Percentiles rank a stretch among this genome's conserved stretches.
Evolutionary conservation across 352 stramenopile species (phyloP).

Genomic region (Thalassiosira livingstoniorum): DNA sequence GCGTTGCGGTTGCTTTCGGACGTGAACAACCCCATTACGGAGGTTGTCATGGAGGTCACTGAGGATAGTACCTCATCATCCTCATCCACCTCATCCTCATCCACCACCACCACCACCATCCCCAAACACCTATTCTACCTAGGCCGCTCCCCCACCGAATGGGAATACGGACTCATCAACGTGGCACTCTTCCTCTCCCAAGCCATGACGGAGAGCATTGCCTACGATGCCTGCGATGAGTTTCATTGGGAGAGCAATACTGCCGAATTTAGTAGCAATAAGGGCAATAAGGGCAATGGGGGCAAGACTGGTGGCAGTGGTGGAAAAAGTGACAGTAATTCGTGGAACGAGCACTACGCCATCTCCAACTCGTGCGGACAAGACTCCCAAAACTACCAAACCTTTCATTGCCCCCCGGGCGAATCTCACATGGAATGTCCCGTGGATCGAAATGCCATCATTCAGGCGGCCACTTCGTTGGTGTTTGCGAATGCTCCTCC

Average conservation of each 20-base stretch:
- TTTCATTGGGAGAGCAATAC: constrained; percentile 55
- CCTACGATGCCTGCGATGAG: constrained; percentile 64
- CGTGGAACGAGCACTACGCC: constrained; percentile 31
- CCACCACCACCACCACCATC: no score
- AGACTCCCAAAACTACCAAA: constrained; percentile 37
- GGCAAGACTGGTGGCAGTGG: background rate
- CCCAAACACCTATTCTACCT: constrained; percentile 45
- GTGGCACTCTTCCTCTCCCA: constrained; percentile 45
- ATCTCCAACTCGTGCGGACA: constrained; percentile 54
- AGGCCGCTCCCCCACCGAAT: constrained; percentile 19
- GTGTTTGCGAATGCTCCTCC: constrained; percentile 48
- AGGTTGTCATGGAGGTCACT: no score
- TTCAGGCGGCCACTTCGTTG: constrained; percentile 29
- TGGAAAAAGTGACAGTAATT: background rate
- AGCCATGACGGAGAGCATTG: constrained; percentile 57
- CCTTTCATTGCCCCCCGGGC: constrained; percentile 32
- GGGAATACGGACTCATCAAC: constrained; percentile 57
- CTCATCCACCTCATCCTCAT: no score
- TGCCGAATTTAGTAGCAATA: background rate
- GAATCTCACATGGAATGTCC: constrained; percentile 51
- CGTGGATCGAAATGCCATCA: constrained; percentile 39
- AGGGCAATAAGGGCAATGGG: background rate
- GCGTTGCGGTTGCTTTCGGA: constrained; percentile 21
- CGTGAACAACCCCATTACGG: constrained; percentile 26
- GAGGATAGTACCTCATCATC: no score